Base-by-base conservation (phyloP, 148 eudicot species). In the Chenopodium album region DNA sequence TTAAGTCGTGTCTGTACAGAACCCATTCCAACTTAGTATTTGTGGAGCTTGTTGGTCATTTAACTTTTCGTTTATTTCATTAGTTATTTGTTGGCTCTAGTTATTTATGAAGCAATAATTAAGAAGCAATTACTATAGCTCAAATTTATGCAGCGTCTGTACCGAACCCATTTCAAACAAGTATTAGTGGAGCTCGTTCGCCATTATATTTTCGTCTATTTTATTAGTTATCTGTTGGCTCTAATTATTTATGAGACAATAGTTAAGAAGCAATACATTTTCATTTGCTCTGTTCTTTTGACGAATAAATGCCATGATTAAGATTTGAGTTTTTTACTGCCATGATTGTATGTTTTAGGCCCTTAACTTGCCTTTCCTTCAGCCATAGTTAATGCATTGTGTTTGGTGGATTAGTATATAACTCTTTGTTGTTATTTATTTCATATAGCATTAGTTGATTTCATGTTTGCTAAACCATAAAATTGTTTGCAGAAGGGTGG, bases 401-500 rank as follows among this genome's bases (percentile, higher is more conserved):
- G 16, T 4, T 67, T 67, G 31, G 71, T 2, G 8, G 34, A 67
- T 26, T 67, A 48, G 65, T 31, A 3, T 79, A 22, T 52, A 78
- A 34, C 48, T 50, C 31, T 68, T 20, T 65, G 34, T 64, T 29
- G 11, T 62, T n/a, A 37, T 62, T 20, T 2, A 3, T 37, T 64
- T 17, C 48, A 4, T n/a, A 37, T 81, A 19, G 50, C 37, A 54
- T 13, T 12, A 26, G 77, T 46, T 32, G 19, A 63, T 14, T 20
- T 60, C 32, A 37, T 4, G 48, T 26, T 74, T 83, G 7, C 14
- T 83, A 23, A 69, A 26, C 23, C 44, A 29, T 28, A 31, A 59
- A 62, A 76, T 62, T 48, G 44, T 52, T 63, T 89, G 92, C 93
- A 93, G 97, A 93, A 88, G 94, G 94, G 75, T 93, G 94, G 91